These are phyloP conservation scores for Russula olivacea DNA, from an alignment of 768 basidiomycete species.

Conservation along the genomic window DNA sequence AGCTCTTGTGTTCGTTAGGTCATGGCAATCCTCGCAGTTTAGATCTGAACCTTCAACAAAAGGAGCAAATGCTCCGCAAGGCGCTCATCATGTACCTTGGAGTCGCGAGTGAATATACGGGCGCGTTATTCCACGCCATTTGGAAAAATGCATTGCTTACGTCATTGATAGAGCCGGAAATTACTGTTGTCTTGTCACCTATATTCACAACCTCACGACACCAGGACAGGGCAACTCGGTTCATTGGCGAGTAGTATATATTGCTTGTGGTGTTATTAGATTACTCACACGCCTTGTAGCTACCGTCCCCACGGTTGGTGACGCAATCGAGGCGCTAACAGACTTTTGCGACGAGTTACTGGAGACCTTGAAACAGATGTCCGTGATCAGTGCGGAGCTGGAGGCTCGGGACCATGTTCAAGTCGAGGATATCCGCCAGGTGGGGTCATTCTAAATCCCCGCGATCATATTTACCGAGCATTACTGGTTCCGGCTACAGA, in stretches of 20 bases:
- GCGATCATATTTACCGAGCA: not conserved
- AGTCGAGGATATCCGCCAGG: slow-evolving; percentile 67
- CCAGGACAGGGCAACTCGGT: slow-evolving; percentile 52
- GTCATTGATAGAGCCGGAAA: slow-evolving; percentile 51
- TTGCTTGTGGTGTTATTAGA: slow-evolving; percentile 4
- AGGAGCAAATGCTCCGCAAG: slow-evolving; percentile 55
- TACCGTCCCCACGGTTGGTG: slow-evolving; percentile 70
- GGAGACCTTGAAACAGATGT: slow-evolving; percentile 57
- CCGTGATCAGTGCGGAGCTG: slow-evolving; percentile 63
- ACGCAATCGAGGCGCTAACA: slow-evolving; percentile 62
- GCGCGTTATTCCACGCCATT: slow-evolving; percentile 32
- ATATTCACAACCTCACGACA: slow-evolving; percentile 51
- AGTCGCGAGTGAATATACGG: slow-evolving; percentile 64
- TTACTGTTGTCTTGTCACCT: slow-evolving; percentile 65
- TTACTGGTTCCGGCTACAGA: slow-evolving; percentile 30
- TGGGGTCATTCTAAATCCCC: slow-evolving; percentile 30
- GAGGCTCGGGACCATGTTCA: slow-evolving; percentile 64
- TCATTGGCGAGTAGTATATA: slow-evolving; percentile 42
- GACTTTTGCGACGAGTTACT: slow-evolving; percentile 57
- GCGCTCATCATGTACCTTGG: slow-evolving; percentile 64
- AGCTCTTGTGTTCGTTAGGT: slow-evolving; percentile 34
- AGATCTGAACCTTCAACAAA: slow-evolving; percentile 47
- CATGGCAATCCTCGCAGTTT: slow-evolving; percentile 53
- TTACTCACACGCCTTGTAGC: slow-evolving; percentile 36
- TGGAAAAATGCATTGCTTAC: slow-evolving; percentile 1